These are phyloP conservation scores for Populus alba DNA, from an alignment of 345 rosid species.

Conservation along the genomic window DNA sequence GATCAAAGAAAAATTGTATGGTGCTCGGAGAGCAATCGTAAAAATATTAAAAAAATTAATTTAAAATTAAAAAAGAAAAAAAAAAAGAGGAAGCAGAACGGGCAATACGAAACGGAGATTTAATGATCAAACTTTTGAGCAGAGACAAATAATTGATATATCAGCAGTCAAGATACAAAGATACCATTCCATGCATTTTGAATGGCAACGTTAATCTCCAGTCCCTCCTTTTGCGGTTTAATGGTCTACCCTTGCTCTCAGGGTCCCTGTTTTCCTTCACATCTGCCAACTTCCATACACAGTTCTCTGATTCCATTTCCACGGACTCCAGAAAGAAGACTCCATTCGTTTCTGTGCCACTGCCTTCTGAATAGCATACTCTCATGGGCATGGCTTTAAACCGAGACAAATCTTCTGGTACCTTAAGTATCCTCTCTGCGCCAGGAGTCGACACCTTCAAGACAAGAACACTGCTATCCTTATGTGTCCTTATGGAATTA, in stretches of 20 bases:
- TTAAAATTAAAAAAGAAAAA: too few relatives aligned
- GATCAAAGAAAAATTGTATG: too few relatives aligned
- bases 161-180: conserved; percentile 56
- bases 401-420: conserved; percentile 66
- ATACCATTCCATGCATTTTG: conserved; percentile 48
- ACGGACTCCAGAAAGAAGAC: conserved; percentile 62
- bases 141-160: neutral
- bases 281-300: conserved; percentile 82
- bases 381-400: conserved; percentile 73
- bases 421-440: conserved; percentile 74
- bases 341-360: conserved; percentile 41
- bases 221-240: conserved; percentile 72
- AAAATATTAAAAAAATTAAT: too few relatives aligned
- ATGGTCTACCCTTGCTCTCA: conserved; percentile 67
- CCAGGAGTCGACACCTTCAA: conserved; percentile 87
- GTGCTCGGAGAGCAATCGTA: too few relatives aligned
- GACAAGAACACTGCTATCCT: conserved; percentile 4
- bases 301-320: conserved; percentile 51
- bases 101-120: too few relatives aligned
- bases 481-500: too few relatives aligned
- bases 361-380: conserved; percentile 53
- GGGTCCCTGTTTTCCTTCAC: conserved; percentile 84
- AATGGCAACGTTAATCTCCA: conserved; percentile 65
- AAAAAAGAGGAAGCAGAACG: too few relatives aligned
- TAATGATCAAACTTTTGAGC: neutral